phyloP scores from a whole-genome alignment of 768 basidiomycete genomes.

The Pleurotus salmoneostramineus region DNA sequence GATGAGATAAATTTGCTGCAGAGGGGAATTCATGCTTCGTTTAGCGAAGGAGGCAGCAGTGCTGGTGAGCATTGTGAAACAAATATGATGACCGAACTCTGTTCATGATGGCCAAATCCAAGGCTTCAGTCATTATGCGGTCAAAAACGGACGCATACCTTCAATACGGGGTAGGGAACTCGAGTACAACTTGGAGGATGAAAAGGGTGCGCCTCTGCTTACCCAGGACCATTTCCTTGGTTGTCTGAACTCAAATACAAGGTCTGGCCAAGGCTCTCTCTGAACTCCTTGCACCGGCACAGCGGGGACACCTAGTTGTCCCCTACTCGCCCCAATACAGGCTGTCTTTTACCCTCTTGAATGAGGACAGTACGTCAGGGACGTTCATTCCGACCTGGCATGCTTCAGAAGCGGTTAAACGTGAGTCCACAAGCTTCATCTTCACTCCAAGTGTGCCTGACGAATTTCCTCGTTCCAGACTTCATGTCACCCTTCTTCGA shows the following conservation, averaged over 20 bases:
- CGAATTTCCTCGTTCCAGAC: conserved; percentile 34
- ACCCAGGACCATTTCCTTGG: no score
- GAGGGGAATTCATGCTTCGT: no score
- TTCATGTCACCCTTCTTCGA: conserved; percentile 65
- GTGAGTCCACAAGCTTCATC: conserved; percentile 55
- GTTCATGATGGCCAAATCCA: no score
- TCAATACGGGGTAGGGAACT: conserved; percentile 22
- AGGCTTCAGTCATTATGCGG: conserved; percentile 15
- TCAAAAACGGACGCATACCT: conserved; percentile 14
- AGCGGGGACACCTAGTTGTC: conserved; percentile 42
- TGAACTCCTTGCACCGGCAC: conserved; percentile 35
- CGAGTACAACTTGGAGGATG: conserved; percentile 21
- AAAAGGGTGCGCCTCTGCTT: conserved; percentile 6
- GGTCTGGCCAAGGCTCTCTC: conserved; percentile 26
- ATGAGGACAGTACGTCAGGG: conserved; percentile 80
- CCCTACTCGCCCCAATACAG: conserved; percentile 83
- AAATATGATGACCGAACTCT: no score
- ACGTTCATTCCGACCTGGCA: conserved; percentile 68
- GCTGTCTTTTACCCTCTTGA: conserved; percentile 88
- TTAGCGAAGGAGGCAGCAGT: no score
- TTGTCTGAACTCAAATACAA: conserved; percentile 7
- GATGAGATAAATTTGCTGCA: no score
- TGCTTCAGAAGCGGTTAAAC: conserved; percentile 52
- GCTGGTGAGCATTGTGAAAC: no score
- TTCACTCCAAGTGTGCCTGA: no score